Evolutionary conservation across 371 early-diverging fungal genomes (phyloP), one percentile per base, ranked within the genome.

Genomic region (Amoeboaphelidium occidentale): DNA sequence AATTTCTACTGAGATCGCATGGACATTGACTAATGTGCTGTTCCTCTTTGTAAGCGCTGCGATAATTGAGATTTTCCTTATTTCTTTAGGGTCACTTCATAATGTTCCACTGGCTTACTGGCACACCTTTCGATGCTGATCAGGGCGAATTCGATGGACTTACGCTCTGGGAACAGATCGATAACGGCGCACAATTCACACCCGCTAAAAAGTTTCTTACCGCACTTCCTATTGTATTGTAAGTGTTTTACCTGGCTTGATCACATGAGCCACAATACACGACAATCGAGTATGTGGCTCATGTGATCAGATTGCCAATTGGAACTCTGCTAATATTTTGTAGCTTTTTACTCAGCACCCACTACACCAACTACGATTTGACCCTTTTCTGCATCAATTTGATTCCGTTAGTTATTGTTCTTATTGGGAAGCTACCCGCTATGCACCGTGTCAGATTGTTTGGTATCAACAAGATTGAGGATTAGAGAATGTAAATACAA

Each of bases 81-180:
- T 10, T 10, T 32, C 6, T 53, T 26, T 60, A 89, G 90, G 78
- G 79, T 52, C 82, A 82, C 54, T 92, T 84, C 65, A 69, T 93
- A 56, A 81, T 92, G 81, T 90, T 94, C 61, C 96, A 94, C 67
- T 83, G 82, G 73, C 72, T 91, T 28, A 81, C 78, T 51, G 96
- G 96, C 21, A 84, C 84, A 42, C 96, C 96, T 12, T 91, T 88
- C 57, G 81, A 81, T 49, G 76, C 84, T 45, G 80, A 89, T 53
- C 90, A 91, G 63, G 47, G 47, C 1, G 92, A 83, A n/a, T 86
- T 77, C 59, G 85, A 81, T 57, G 84, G 81, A 41, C 65, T 91
- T 49, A 92, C 92, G 20, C 69, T 94, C 48, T 94, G 96, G 96
- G 96, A 94, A 63, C 96, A 94, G 66, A 88, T 94, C 58, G 96